These are phyloP conservation scores for Mucor piriformis DNA, from an alignment of 371 early-diverging fungal genomes.

Conservation along the genomic window DNA sequence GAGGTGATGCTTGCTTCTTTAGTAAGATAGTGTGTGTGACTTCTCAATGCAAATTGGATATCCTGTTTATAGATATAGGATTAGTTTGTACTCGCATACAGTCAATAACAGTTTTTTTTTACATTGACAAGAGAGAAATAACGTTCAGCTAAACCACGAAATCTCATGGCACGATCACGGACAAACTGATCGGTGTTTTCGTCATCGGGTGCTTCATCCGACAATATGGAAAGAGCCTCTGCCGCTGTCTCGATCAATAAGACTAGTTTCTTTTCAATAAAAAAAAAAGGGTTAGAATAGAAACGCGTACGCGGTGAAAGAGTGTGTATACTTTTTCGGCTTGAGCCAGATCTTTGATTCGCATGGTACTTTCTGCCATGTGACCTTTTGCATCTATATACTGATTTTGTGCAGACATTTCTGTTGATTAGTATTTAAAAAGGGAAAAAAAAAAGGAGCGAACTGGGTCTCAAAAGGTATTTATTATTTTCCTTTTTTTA, in stretches of 20 bases:
- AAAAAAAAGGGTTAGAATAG: neutral
- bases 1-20: conserved; percentile 42
- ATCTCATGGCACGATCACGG: conserved; percentile 26
- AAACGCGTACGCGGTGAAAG: too few species aligned
- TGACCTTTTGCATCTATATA: conserved; percentile 22
- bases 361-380: conserved; percentile 45
- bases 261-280: conserved; percentile 54
- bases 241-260: conserved; percentile 47
- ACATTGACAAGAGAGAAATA: conserved; percentile 52
- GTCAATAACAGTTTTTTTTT: neutral
- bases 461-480: neutral
- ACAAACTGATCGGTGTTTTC: conserved; percentile 33
- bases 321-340: conserved; percentile 44
- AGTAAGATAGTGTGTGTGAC: conserved; percentile 40
- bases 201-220: conserved; percentile 36
- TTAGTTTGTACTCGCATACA: too few species aligned
- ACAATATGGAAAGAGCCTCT: conserved; percentile 38
- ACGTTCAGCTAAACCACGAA: conserved; percentile 36
- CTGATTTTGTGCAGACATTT: conserved; percentile 12
- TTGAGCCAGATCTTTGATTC: conserved; percentile 46
- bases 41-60: conserved; percentile 43
- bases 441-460: neutral
- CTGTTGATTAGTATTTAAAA: neutral
- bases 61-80: conserved; percentile 27
- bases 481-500: neutral